These are phyloP conservation scores for Boehmeria nivea DNA, from an alignment of 306 rosid genomes.

Conservation along the genomic window DNA sequence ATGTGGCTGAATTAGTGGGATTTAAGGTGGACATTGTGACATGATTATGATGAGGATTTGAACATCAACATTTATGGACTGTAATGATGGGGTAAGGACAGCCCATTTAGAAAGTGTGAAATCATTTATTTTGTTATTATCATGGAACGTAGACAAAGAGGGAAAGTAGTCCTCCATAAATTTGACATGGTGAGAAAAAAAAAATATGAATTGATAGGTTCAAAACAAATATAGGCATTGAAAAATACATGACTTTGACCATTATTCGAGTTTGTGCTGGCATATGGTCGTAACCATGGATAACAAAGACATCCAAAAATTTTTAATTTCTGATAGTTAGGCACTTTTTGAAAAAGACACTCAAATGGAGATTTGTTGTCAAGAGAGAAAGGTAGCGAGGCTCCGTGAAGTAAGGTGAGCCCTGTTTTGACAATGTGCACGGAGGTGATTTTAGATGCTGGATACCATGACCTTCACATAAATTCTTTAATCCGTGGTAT, in stretches of 20 bases:
- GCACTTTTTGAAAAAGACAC: neutral
- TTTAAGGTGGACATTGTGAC: too few species aligned
- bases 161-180: neutral
- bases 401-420: too few species aligned
- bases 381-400: neutral
- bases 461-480: too few species aligned
- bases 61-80: neutral
- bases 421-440: too few species aligned
- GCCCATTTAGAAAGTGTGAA: neutral
- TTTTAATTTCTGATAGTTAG: neutral
- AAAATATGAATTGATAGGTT: neutral
- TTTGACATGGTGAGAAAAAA: neutral
- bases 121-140: neutral
- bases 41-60: too few species aligned
- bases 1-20: too few species aligned
- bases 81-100: neutral
- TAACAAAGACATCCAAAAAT: slow-evolving; percentile 1
- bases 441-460: too few species aligned
- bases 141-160: neutral
- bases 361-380: neutral
- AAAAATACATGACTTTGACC: neutral
- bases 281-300: neutral
- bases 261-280: neutral
- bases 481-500: neutral
- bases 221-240: neutral